phyloP scores from a whole-genome alignment of 345 rosid species.

The Luvunga scandens region DNA sequence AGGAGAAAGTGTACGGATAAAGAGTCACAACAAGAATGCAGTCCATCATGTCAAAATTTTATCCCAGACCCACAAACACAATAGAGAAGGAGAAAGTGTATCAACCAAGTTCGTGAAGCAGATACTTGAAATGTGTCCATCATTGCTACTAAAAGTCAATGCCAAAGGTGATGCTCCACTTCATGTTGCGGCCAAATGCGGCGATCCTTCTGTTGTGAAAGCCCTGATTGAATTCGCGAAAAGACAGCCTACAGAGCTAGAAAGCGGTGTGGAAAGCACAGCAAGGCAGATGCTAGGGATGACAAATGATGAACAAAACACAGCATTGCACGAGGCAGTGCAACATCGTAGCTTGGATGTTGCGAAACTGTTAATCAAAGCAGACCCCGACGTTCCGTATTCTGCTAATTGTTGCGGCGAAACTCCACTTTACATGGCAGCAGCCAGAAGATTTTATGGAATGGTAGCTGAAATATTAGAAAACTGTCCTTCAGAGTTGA shows the following conservation, averaged over 20 bases:
- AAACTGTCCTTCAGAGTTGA: neutral
- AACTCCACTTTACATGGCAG: conserved; percentile 1
- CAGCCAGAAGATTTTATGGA: neutral
- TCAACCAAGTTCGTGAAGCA: neutral
- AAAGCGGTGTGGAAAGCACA: neutral
- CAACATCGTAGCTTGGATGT: neutral
- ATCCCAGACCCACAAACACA: neutral
- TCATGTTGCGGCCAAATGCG: neutral
- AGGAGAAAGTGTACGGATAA: too few species aligned
- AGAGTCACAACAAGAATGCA: neutral
- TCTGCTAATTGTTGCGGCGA: neutral
- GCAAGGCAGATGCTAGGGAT: neutral
- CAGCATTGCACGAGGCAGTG: conserved; percentile 1
- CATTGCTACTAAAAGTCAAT: neutral
- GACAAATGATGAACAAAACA: neutral
- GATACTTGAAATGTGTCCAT: neutral
- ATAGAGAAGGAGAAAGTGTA: neutral
- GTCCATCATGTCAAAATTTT: neutral
- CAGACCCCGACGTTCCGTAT: neutral
- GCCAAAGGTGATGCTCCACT: neutral
- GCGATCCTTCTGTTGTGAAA: neutral
- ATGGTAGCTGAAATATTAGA: neutral
- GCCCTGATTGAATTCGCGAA: neutral
- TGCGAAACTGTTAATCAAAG: neutral
- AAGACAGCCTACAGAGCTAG: neutral